Base-by-base conservation (phyloP, 2,329 filamentous ascomycete genomes). In the Amauroascus niger region DNA sequence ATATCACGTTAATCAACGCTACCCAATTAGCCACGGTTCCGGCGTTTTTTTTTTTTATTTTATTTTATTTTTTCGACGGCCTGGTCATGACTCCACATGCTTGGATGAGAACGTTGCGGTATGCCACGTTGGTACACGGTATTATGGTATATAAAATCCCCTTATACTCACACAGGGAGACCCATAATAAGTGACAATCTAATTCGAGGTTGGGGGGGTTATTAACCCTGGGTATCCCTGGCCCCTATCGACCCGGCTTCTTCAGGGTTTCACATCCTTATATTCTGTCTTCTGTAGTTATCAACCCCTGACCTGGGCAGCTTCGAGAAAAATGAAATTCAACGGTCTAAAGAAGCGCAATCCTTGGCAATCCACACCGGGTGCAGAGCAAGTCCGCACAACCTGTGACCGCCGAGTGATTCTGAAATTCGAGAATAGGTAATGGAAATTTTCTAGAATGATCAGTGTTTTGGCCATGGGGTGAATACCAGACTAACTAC, bases 21-120 rank as follows among this genome's bases (percentile, higher is more conserved):
- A 52, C 41, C 41, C 50, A 52, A 39, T 46, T 52, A 52, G 50
- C 50, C 50, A 28, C 26, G 30, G 32, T 40, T 52, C 50, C 50
- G 50, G 40, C 32, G 43, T 28, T 45, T 52, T 52, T 52, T n/a
- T n/a, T n/a, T n/a, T n/a, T n/a, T n/a, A n/a, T n/a, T n/a, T n/a
- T n/a, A n/a, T n/a, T n/a, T n/a, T n/a, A n/a, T n/a, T n/a, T n/a
- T n/a, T 51, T 44, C 1, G 45, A 52, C 40, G 43, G 28, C n/a
- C 33, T 26, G 28, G 20, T 46, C 22, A 40, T 22, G 50, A 52
- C 41, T 52, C 50, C 50, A 52, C 50, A 52, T 52, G 40, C 40
- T 39, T 52, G 48, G 24, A 26, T 26, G 48, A 24, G 47, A 43
- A 50, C 39, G 48, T 32, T 43, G 48, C 48, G 14, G 48, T 50